A percentile compares a stretch with the other conserved stretches of the same genome.
These are phyloP conservation scores for Fremontodendron californicum DNA, from an alignment of 345 rosid species.

Conservation along the genomic window DNA sequence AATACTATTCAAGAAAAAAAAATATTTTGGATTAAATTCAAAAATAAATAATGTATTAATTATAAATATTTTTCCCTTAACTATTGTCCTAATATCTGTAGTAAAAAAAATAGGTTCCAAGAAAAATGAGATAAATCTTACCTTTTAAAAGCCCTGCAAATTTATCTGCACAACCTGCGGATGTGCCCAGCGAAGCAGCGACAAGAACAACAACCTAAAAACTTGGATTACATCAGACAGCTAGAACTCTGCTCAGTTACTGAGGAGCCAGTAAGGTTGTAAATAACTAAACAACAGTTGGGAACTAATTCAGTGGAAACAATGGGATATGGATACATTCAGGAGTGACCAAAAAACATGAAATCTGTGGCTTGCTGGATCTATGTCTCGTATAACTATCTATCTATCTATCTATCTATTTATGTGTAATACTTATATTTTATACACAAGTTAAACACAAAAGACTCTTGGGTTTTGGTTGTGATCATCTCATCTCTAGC, in stretches of 20 bases:
- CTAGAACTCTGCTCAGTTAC: constrained; percentile 9
- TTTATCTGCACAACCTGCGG: no score
- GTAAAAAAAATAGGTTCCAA: background rate
- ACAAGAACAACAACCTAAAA: constrained; percentile 39
- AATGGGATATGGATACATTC: background rate
- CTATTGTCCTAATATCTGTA: no score
- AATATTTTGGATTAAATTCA: no score
- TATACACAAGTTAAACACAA: constrained; percentile 5
- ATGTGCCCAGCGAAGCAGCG: constrained; percentile 38
- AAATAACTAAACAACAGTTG: background rate
- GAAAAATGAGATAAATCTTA: no score
- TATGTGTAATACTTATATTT: background rate
- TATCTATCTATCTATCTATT: no score
- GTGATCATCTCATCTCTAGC: background rate
- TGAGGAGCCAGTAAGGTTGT: constrained; percentile 16
- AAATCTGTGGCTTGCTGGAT: constrained; percentile 13
- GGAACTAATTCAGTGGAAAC: constrained; percentile 4
- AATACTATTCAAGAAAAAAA: no score
- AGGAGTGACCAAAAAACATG: constrained; percentile 7
- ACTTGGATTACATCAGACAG: constrained; percentile 21
- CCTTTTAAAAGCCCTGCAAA: no score
- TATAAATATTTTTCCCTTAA: no score
- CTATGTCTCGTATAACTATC: constrained; percentile 4
- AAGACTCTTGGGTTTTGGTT: background rate
- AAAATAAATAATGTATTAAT: no score